Conservation (phyloP, 2,329 filamentous ascomycete species). For the Orbilia blumenaviensis region DNA sequence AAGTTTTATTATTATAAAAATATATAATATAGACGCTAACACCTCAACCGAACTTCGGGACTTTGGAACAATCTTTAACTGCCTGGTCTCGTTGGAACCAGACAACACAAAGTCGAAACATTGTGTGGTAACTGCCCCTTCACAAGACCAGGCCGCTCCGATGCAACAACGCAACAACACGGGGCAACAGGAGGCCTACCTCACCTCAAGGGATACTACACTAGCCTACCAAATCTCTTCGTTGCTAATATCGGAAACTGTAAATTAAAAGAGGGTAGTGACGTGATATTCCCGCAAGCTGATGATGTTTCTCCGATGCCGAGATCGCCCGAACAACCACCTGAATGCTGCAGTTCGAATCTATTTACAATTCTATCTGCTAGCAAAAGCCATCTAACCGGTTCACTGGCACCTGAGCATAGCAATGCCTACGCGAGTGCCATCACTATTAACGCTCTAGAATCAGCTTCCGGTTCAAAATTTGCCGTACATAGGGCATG, state of each 20-base stretch:
- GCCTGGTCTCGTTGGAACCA: no score
- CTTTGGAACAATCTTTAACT: no score
- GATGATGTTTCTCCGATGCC: neutral
- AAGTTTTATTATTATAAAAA: no score
- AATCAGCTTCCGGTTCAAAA: neutral
- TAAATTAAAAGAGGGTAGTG: neutral
- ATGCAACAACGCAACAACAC: no score
- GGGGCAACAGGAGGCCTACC: no score
- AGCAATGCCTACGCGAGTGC: neutral
- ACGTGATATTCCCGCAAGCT: neutral
- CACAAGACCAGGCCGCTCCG: no score
- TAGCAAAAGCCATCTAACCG: neutral
- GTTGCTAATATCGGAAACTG: conserved; percentile 10
- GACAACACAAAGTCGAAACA: no score
- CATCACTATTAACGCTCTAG: neutral
- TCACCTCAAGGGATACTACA: neutral
- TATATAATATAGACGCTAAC: no score
- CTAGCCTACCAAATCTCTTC: neutral
- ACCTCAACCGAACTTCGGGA: no score
- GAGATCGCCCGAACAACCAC: neutral
- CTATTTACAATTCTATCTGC: neutral
- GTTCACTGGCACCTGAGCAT: neutral
- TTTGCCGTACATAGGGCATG: neutral
- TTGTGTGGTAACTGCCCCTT: no score
- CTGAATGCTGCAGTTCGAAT: neutral